Evolutionary conservation across 2,329 filamentous ascomycete species (phyloP).

Genomic region (Penicillium hordei): DNA sequence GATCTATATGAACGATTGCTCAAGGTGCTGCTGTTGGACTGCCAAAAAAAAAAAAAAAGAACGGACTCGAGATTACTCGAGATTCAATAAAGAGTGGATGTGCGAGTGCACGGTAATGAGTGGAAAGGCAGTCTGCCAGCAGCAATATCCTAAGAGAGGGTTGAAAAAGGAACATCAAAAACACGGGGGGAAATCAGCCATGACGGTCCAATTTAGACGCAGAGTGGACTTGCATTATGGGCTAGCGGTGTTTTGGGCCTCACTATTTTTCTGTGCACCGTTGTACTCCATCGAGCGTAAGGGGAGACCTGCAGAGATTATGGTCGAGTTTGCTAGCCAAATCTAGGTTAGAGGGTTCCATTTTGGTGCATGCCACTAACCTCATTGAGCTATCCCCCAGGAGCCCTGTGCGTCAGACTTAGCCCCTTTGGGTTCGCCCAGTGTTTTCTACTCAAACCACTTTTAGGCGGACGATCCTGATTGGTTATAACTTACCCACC

Average conservation of each 20-base stretch:
- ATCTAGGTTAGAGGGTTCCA: slow-evolving; percentile 4
- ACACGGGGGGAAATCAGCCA: slow-evolving; percentile 9
- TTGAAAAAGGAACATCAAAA: slow-evolving; percentile 5
- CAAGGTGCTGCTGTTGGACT: slow-evolving; percentile 6
- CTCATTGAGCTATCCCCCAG: not conserved
- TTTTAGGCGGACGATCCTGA: not conserved
- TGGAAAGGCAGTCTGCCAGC: slow-evolving; percentile 19
- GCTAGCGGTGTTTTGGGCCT: slow-evolving; percentile 14
- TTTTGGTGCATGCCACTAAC: slow-evolving; percentile 1
- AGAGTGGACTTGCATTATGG: slow-evolving; percentile 16
- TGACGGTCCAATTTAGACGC: slow-evolving; percentile 6
- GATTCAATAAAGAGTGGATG: slow-evolving; percentile 31
- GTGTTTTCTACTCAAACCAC: not conserved
- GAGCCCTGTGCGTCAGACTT: slow-evolving; percentile 20
- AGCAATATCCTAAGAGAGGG: slow-evolving; percentile 10
- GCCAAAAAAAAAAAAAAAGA: slow-evolving; percentile 12
- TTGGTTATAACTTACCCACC: not conserved
- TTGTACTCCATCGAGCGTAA: slow-evolving; percentile 11
- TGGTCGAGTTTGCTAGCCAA: slow-evolving; percentile 9
- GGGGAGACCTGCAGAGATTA: slow-evolving; percentile 19
- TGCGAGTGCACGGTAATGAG: slow-evolving; percentile 32
- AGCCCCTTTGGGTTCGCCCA: not conserved
- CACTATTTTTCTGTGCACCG: slow-evolving; percentile 4
- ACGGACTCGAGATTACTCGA: slow-evolving; percentile 21
- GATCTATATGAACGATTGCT: slow-evolving; percentile 4